Conservation (phyloP, 2,329 filamentous ascomycete species). For the Apiospora koreana region DNA sequence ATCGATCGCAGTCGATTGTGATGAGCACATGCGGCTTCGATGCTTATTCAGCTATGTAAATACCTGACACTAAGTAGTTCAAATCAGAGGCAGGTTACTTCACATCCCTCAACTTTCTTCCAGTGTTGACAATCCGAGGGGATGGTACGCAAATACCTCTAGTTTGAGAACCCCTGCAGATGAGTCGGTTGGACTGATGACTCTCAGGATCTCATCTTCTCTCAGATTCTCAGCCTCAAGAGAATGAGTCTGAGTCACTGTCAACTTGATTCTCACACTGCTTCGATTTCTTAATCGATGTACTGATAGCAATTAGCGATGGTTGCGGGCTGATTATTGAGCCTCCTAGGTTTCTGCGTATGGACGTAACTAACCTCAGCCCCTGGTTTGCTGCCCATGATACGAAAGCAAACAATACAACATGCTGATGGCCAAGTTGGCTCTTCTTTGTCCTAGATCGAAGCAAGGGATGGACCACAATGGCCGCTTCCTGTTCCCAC, state of each 20-base stretch:
- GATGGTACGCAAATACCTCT: not conserved
- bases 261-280: not conserved
- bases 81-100: not conserved
- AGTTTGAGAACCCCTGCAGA: not conserved
- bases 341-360: not conserved
- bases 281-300: not conserved
- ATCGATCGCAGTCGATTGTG: not conserved
- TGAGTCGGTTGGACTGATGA: not conserved
- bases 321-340: not conserved
- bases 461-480: not conserved
- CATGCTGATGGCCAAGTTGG: not conserved
- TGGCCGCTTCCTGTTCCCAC: not conserved
- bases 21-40: not conserved
- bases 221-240: too few species aligned
- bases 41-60: too few species aligned
- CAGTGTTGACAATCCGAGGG: not conserved
- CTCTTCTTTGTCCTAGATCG: not conserved
- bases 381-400: not conserved
- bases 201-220: not conserved
- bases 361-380: not conserved
- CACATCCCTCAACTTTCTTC: not conserved
- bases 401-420: not conserved
- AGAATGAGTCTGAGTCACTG: not conserved
- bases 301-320: too few species aligned
- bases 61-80: too few species aligned